Conservation (phyloP, 2,329 filamentous ascomycete species). For the Aspergillus sp. region DNA sequence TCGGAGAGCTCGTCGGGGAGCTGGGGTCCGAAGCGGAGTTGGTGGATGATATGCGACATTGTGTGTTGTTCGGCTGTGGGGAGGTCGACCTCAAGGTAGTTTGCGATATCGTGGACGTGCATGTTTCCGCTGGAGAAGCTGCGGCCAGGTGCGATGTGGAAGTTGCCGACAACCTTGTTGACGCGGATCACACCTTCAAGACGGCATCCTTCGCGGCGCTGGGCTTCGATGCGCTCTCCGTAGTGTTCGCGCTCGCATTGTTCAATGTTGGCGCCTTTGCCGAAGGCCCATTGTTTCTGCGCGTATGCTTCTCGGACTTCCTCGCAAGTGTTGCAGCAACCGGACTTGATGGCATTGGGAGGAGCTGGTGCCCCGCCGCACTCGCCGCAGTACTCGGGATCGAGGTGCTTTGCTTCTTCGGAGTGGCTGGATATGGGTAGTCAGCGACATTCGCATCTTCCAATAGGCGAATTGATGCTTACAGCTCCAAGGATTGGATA, state of each 20-base stretch:
- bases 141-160: conserved; percentile 94
- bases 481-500: conserved; percentile 66
- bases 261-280: conserved; percentile 85
- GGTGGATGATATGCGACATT: conserved; percentile 85
- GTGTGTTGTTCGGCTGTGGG: conserved; percentile 71
- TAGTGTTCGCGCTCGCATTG: conserved; percentile 97
- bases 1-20: conserved; percentile 70
- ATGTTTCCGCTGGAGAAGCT: conserved; percentile 95
- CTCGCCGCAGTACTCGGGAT: conserved; percentile 86
- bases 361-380: conserved; percentile 91
- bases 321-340: conserved; percentile 95
- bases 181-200: conserved; percentile 89
- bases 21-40: conserved; percentile 88
- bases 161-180: conserved; percentile 98
- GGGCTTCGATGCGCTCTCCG: conserved; percentile 78
- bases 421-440: conserved; percentile 55
- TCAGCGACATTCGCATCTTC: neutral
- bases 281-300: conserved; percentile 86
- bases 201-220: conserved; percentile 89
- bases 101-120: conserved; percentile 96
- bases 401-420: conserved; percentile 73
- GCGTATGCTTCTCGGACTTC: conserved; percentile 96
- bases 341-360: conserved; percentile 68
- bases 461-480: conserved; percentile 28
- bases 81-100: conserved; percentile 72